Conservation (phyloP, 805 yeast species). For the Lipomyces chichibuensis region DNA sequence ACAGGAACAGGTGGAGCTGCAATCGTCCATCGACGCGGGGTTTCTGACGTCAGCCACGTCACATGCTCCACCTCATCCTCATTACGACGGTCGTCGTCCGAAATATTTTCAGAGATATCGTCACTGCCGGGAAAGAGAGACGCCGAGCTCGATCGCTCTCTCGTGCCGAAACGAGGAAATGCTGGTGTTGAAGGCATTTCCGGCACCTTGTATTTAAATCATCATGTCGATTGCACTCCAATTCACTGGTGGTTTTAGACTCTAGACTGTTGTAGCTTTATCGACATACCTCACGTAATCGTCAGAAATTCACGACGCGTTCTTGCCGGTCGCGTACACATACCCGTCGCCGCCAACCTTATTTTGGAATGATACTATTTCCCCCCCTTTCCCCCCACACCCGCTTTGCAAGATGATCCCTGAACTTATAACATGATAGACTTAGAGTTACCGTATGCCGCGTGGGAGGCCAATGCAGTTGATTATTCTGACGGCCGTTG, state of each 20-base stretch:
- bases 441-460: no score
- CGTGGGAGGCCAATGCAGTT: no score
- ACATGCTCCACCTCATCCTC: background rate
- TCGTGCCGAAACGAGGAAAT: background rate
- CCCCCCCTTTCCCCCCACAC: no score
- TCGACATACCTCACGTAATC: background rate
- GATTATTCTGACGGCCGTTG: no score
- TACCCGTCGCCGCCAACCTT: no score
- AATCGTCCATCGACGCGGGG: background rate
- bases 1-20: background rate
- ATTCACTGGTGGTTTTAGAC: background rate
- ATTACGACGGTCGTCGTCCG: background rate
- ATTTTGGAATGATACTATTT: no score
- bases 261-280: background rate
- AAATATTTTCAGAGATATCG: background rate
- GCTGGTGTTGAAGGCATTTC: background rate
- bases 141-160: background rate
- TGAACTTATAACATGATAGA: no score
- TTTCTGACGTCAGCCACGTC: background rate
- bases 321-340: no score
- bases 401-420: no score
- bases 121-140: background rate
- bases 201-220: background rate
- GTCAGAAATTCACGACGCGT: background rate
- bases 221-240: background rate